A percentile compares a stretch with the other conserved stretches of the same genome.
phyloP scores from a whole-genome alignment of 352 stramenopile genomes.

The Globisporangium paroecandrum region DNA sequence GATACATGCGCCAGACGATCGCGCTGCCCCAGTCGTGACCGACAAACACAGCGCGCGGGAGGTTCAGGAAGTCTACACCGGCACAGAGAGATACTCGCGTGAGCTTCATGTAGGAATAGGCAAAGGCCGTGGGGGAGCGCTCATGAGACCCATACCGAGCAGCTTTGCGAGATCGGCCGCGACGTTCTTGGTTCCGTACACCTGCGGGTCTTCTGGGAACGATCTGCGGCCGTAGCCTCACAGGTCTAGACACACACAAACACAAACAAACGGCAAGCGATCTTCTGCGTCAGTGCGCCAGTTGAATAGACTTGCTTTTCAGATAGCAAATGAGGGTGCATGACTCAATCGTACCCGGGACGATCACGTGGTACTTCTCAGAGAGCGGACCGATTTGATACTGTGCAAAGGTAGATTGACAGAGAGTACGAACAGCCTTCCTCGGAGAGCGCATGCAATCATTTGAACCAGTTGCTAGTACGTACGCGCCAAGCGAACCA shows the following conservation, averaged over 20 bases:
- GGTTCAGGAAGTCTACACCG: conserved; percentile 35
- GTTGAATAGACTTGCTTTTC: background rate
- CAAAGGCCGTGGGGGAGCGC: background rate
- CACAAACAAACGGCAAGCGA: no score
- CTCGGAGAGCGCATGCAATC: conserved; percentile 21
- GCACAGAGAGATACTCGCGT: background rate
- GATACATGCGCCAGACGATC: conserved; percentile 45
- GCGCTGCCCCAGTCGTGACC: conserved; percentile 58
- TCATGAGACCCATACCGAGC: conserved; percentile 22
- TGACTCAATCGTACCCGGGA: conserved; percentile 12
- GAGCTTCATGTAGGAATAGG: background rate
- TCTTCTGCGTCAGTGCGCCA: background rate
- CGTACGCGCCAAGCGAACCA: conserved; percentile 57
- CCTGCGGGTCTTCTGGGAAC: conserved; percentile 25
- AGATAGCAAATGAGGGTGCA: background rate
- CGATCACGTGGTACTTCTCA: conserved; percentile 52
- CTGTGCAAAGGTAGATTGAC: conserved; percentile 20
- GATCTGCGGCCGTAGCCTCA: conserved; percentile 51
- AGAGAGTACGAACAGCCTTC: conserved; percentile 14
- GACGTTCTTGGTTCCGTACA: conserved; percentile 50
- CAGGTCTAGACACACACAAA: conserved; percentile 21
- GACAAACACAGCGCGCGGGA: conserved; percentile 40
- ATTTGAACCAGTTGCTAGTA: conserved; percentile 2
- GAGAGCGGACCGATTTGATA: conserved; percentile 50
- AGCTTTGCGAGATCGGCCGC: conserved; percentile 34